These are phyloP conservation scores for Wickerhamomyces sp. DNA, from an alignment of 1,139 yeast species.

Conservation along the genomic window DNA sequence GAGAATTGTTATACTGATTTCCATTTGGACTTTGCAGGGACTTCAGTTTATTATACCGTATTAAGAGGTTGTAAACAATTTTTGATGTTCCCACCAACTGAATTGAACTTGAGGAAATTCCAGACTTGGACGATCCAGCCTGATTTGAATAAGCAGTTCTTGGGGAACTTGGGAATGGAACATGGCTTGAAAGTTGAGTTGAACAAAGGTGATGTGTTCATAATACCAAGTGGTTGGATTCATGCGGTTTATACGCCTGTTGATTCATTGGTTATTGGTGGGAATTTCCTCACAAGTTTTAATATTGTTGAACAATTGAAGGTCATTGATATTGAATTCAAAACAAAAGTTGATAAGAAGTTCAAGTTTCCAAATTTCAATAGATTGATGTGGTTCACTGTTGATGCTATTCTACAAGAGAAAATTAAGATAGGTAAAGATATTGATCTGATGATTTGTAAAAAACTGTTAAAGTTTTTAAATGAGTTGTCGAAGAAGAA, in stretches of 20 bases:
- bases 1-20: constrained; percentile 79
- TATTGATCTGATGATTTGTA: constrained; percentile 6
- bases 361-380: constrained; percentile 78
- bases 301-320: constrained; percentile 59
- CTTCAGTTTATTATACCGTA: constrained; percentile 85
- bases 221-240: constrained; percentile 92
- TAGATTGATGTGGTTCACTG: constrained; percentile 57
- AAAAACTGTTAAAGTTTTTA: constrained; percentile 3
- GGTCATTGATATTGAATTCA: constrained; percentile 56
- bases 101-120: constrained; percentile 53
- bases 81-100: constrained; percentile 74
- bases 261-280: constrained; percentile 82
- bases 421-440: constrained; percentile 5
- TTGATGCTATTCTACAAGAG: constrained; percentile 5
- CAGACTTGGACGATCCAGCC: constrained; percentile 68
- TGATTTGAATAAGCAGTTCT: constrained; percentile 61
- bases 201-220: constrained; percentile 64
- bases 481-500: constrained; percentile 5
- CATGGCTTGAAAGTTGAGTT: constrained; percentile 64
- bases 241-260: constrained; percentile 83
- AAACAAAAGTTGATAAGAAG: constrained; percentile 68
- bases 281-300: constrained; percentile 69
- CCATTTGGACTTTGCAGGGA: constrained; percentile 90
- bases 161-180: constrained; percentile 42
- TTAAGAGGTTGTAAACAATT: constrained; percentile 70